Evolutionary conservation across 2,329 filamentous ascomycete genomes (phyloP), one percentile per base, ranked within the genome.

Genomic region (Ceratocystis ficicola): DNA sequence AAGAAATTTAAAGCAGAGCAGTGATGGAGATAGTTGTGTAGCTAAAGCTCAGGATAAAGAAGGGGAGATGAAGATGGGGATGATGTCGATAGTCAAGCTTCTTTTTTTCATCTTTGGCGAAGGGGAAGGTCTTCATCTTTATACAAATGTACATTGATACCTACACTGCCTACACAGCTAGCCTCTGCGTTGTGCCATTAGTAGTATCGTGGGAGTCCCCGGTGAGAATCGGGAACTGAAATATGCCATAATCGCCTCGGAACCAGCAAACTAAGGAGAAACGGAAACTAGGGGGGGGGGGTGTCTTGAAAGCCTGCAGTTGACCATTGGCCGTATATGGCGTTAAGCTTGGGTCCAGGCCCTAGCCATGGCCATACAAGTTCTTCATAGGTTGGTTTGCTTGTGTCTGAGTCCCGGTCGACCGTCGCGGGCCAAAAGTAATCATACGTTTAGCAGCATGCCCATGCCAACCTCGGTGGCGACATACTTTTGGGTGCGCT

Each of bases 41-140:
- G 17, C 30, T 55, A 44, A 64, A 52, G 20, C 41, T 10, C 63
- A 59, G 25, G 17, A 22, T n/a, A 48, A n/a, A 22, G 60, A 64
- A 8, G n/a, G 46, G 36, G 32, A 22, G 25, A 62, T 32, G 44
- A 10, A 48, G 44, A 46, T 32, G 60, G 17, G 8, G 44, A 50
- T 57, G 59, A 63, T 67, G 59, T 55, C 28, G 36, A 65, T 65
- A 48, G 44, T 5, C 6, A 41, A 46, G 28, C 17, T 65, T 59
- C 44, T 44, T 25, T 46, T 67, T n/a, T 48, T 30, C 30, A 22
- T 28, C n/a, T 25, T 52, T 44, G 44, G 46, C 46, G 25, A n/a
- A 25, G 66, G 20, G 66, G 66, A 36, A 63, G 20, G 5, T 5
- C 20, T 48, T 59, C 22, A 30, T 65, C 59, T 67, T 67, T 67